Conservation (phyloP, 148 eudicot species). For the Agrostemma githago region DNA sequence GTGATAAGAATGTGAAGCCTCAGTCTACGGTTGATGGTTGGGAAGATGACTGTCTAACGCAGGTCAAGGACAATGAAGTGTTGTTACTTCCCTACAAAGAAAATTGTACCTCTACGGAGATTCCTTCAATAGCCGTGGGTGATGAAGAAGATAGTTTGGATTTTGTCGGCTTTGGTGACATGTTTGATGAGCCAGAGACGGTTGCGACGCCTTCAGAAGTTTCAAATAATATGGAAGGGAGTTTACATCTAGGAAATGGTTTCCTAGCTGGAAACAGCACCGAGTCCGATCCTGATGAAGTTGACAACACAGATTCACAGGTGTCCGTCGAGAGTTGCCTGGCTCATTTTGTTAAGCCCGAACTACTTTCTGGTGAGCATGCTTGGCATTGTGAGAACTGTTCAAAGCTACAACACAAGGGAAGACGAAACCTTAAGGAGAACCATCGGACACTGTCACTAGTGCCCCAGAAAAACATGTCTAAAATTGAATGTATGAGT, state of each 20-base stretch:
- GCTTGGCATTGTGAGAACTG: conserved; percentile 97
- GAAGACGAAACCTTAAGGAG: conserved; percentile 32
- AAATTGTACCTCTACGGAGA: conserved; percentile 34
- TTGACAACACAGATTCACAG: conserved; percentile 71
- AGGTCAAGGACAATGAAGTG: conserved; percentile 48
- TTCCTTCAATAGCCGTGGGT: conserved; percentile 35
- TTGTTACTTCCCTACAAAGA: conserved; percentile 58
- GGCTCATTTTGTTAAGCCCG: conserved; percentile 64
- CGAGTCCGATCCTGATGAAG: conserved; percentile 87
- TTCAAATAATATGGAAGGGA: conserved; percentile 19
- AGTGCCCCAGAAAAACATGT: conserved; percentile 16
- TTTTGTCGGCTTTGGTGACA: conserved; percentile 67
- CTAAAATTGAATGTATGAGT: conserved; percentile 27
- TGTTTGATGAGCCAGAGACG: conserved; percentile 78
- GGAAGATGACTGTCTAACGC: conserved; percentile 42
- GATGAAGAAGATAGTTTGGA: conserved; percentile 44
- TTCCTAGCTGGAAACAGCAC: conserved; percentile 40
- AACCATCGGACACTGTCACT: conserved; percentile 27
- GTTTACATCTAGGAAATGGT: conserved; percentile 34
- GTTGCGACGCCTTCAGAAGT: conserved; percentile 27
- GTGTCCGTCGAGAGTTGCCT: conserved; percentile 85
- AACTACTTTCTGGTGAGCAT: conserved; percentile 72
- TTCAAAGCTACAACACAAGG: conserved; percentile 47
- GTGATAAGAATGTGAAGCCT: conserved; percentile 24
- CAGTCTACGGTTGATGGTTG: conserved; percentile 28